Conservation (phyloP, 441 rosid species). For the Erysimum pusillum region DNA sequence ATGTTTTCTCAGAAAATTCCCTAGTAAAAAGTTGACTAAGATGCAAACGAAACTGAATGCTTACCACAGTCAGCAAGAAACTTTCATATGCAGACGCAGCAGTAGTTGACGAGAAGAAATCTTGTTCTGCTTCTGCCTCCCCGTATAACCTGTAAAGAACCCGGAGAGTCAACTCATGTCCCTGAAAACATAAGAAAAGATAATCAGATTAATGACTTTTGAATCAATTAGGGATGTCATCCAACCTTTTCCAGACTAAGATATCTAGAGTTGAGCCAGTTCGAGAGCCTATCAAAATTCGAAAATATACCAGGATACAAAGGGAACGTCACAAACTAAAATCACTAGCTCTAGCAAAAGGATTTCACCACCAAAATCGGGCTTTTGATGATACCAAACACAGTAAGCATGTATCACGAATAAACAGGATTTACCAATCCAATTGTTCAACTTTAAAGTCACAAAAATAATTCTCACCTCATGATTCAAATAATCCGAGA, state of each 20-base stretch:
- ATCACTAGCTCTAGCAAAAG: slow-evolving; percentile 16
- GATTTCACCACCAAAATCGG: slow-evolving; percentile 8
- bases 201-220: slow-evolving; percentile 22
- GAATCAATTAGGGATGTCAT: slow-evolving; percentile 22
- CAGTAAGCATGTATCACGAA: slow-evolving; percentile 15
- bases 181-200: slow-evolving; percentile 74
- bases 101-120: slow-evolving; percentile 91
- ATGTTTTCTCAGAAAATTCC: slow-evolving; percentile 40
- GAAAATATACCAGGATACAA: slow-evolving; percentile 17
- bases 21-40: slow-evolving; percentile 33
- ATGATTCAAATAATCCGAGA: slow-evolving; percentile 80
- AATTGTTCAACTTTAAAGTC: slow-evolving; percentile 17
- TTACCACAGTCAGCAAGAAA: slow-evolving; percentile 84
- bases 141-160: slow-evolving; percentile 96
- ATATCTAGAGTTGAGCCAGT: not conserved
- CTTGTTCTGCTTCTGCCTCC: slow-evolving; percentile 96
- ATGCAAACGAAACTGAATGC: slow-evolving; percentile 46
- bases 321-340: slow-evolving; percentile 17
- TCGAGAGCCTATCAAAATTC: slow-evolving; percentile 11
- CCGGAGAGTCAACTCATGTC: slow-evolving; percentile 98
- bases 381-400: slow-evolving; percentile 9
- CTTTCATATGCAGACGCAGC: slow-evolving; percentile 92
- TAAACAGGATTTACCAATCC: slow-evolving; percentile 26
- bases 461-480: slow-evolving; percentile 65
- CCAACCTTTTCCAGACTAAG: slow-evolving; percentile 1